Base-by-base conservation (phyloP, 2,329 filamentous ascomycete species). In the Colletotrichum sp. region DNA sequence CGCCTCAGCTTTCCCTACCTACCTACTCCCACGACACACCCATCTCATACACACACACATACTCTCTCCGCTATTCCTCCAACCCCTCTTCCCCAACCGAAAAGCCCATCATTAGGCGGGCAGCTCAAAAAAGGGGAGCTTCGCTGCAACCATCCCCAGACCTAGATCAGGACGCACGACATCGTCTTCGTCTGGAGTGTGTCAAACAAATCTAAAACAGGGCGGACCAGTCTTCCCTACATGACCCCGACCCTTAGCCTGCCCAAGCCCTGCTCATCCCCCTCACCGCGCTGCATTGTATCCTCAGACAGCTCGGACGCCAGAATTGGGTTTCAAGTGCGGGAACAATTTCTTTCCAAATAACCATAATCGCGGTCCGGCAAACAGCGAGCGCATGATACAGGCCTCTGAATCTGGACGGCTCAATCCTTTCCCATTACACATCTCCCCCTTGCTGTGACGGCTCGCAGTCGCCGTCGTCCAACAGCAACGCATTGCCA, bases 151-250 rank as follows among this genome's bases (percentile, higher is more conserved):
- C 57, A 39, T 75, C 52, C 55, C 72, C 57, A n/a, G 65, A 62
- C 67, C 67, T 60, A 30, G 28, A 59, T 22, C 55, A 28, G 22
- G n/a, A 72, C 34, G 72, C 72, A 76, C 72, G 75, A 77, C 72
- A 57, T 71, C 28, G 16, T 77, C 75, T 73, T 76, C 73, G 55
- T 76, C 75, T 72, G 68, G 63, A 72, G 39, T 66, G 73, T 63
- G 68, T 77, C 75, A 77, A 77, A 77, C 75, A 76, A 72, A 63
- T 73, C 72, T 64, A 68, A 77, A 77, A 77, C 75, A 73, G 69
- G 39, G 63, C 73, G 68, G 44, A 69, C 69, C 68, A 75, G 32
- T 62, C 26, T 63, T 44, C 71, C 65, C 24, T 59, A 34, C 39
- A 57, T 30, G 63, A 74, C 60, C 70, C 60, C 66, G 24, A 70